Conservation (phyloP, 306 rosid genomes). For the Glycine tomentella region DNA sequence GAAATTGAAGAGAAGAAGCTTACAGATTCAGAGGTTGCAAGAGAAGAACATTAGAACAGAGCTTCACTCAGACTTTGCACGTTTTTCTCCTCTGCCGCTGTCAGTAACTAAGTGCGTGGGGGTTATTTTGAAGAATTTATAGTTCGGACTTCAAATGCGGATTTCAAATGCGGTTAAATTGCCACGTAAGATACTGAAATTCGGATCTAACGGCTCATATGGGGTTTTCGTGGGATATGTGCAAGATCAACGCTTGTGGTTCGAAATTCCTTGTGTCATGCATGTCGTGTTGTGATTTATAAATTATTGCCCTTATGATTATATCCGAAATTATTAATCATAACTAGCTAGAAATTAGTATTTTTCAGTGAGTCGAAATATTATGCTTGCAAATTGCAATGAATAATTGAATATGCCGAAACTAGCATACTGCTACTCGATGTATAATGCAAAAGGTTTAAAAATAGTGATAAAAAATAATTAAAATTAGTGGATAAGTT, state of each 20-base stretch:
- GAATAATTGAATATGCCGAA: background rate
- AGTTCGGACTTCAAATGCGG: conserved; percentile 85
- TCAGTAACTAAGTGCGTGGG: conserved; percentile 2
- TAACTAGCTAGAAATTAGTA: background rate
- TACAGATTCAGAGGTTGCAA: conserved; percentile 49
- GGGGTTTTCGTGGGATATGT: background rate
- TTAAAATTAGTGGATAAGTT: background rate
- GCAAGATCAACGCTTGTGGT: conserved; percentile 45
- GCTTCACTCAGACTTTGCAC: conserved; percentile 35
- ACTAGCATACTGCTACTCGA: background rate
- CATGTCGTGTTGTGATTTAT: background rate
- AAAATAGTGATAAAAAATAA: too few species aligned
- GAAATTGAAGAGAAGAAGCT: conserved; percentile 34
- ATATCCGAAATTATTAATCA: background rate
- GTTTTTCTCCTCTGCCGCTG: conserved; percentile 10
- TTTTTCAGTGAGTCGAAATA: background rate
- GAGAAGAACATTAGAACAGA: conserved; percentile 42
- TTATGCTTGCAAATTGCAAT: too few species aligned
- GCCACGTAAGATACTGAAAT: conserved; percentile 68
- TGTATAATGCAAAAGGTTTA: background rate
- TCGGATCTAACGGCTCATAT: conserved; percentile 53
- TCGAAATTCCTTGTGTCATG: conserved; percentile 38
- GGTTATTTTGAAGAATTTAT: conserved; percentile 45
- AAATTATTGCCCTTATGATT: background rate
- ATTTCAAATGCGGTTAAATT: conserved; percentile 69